These are phyloP conservation scores for Cystofilobasidium ferigula DNA, from an alignment of 768 basidiomycete species.

Conservation along the genomic window DNA sequence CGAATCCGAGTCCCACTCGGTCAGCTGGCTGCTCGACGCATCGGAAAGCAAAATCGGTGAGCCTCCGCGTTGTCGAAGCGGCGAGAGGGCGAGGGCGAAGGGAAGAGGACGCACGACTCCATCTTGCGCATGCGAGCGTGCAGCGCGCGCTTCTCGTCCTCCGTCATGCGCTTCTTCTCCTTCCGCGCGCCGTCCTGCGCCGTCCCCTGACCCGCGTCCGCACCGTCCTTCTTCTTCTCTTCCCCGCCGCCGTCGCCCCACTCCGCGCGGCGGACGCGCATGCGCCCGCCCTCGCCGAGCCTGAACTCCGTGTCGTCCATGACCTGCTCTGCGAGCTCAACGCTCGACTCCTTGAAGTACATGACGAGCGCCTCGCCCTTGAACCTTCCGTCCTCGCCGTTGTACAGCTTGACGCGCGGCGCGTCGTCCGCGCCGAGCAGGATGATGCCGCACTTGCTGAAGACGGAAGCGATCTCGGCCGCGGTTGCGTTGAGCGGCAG, in stretches of 20 bases:
- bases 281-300: constrained; percentile 12
- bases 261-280: neutral
- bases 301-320: constrained; percentile 86
- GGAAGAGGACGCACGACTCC: neutral
- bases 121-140: constrained; percentile 5
- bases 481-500: constrained; percentile 64
- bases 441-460: constrained; percentile 81
- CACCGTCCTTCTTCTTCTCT: neutral
- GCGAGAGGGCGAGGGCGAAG: neutral
- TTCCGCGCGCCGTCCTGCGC: neutral
- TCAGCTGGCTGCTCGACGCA: constrained; percentile 57
- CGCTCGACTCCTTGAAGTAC: constrained; percentile 96
- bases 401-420: constrained; percentile 4
- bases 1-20: constrained; percentile 80
- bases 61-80: neutral
- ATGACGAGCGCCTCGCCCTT: constrained; percentile 92
- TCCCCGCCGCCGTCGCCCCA: neutral
- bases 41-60: neutral
- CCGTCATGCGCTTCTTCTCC: constrained; percentile 8
- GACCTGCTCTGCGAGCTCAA: constrained; percentile 65
- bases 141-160: constrained; percentile 2
- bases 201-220: neutral
- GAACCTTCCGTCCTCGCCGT: neutral
- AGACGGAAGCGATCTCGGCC: constrained; percentile 71
- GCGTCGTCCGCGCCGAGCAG: constrained; percentile 50